These are phyloP conservation scores for Raffaelea albimanens DNA, from an alignment of 2,329 filamentous ascomycete genomes.

Conservation along the genomic window DNA sequence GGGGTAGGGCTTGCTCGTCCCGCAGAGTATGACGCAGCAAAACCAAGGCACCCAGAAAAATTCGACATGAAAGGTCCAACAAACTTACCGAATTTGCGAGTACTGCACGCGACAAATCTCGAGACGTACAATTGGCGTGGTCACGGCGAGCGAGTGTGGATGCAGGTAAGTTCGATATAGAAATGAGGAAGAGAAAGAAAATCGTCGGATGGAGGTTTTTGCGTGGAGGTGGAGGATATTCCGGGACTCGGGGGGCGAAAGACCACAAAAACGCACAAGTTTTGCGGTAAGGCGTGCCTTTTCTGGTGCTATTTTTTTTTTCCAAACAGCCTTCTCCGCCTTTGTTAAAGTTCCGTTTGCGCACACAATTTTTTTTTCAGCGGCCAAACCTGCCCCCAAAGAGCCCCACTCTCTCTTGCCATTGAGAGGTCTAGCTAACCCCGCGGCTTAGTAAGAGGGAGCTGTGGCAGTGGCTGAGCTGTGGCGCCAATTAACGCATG, in stretches of 20 bases:
- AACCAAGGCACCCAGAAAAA: too few relatives aligned
- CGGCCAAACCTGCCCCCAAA: too few relatives aligned
- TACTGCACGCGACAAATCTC: too few relatives aligned
- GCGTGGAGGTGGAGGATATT: slow-evolving; percentile 3
- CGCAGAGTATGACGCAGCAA: not conserved
- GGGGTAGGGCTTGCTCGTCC: not conserved
- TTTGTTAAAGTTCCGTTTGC: not conserved
- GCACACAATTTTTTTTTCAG: not conserved
- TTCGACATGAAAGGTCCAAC: not conserved
- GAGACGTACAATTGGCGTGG: too few relatives aligned
- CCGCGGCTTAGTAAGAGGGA: too few relatives aligned
- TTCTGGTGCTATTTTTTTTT: slow-evolving; percentile 1
- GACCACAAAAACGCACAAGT: slow-evolving; percentile 4
- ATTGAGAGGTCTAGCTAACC: not conserved
- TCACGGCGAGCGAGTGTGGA: not conserved
- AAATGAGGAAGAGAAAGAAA: not conserved
- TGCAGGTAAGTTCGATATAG: not conserved
- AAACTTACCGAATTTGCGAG: too few relatives aligned
- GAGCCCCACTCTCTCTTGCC: not conserved
- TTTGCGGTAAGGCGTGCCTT: not conserved
- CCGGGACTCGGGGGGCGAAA: slow-evolving; percentile 2
- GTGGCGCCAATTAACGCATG: too few relatives aligned
- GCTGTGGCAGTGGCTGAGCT: too few relatives aligned
- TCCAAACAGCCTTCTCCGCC: too few relatives aligned
- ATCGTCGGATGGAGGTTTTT: slow-evolving; percentile 5